These are phyloP conservation scores for Neckera pumila DNA, from an alignment of 225 moss, liverwort and hornwort species.

Conservation along the genomic window DNA sequence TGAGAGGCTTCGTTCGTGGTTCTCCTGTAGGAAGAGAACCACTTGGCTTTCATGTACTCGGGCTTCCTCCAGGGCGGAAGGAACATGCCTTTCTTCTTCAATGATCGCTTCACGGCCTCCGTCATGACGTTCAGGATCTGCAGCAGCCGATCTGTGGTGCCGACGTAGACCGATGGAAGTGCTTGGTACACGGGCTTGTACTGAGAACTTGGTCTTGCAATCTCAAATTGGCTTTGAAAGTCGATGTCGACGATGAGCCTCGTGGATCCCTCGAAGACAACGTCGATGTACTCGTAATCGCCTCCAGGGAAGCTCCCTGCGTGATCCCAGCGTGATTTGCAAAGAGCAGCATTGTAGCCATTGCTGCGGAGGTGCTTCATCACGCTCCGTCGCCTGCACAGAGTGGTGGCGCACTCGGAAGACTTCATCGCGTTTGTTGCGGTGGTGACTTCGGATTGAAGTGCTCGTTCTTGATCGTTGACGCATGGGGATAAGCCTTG, in stretches of 20 bases:
- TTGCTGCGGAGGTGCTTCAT: slow-evolving; percentile 47
- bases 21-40: slow-evolving; percentile 71
- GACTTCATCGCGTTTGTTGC: slow-evolving; percentile 15
- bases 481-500: slow-evolving; percentile 33
- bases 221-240: slow-evolving; percentile 77
- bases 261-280: slow-evolving; percentile 16
- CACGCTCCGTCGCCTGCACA: slow-evolving; percentile 39
- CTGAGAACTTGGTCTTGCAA: slow-evolving; percentile 58
- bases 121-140: slow-evolving; percentile 68
- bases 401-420: background rate
- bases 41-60: slow-evolving; percentile 78
- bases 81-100: slow-evolving; percentile 78
- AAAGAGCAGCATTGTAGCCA: slow-evolving; percentile 83
- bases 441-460: slow-evolving; percentile 26
- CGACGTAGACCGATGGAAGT: slow-evolving; percentile 52
- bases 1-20: slow-evolving; percentile 49
- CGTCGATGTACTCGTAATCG: slow-evolving; percentile 87
- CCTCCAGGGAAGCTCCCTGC: slow-evolving; percentile 80
- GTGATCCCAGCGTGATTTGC: slow-evolving; percentile 91
- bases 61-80: slow-evolving; percentile 91
- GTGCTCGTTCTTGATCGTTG: slow-evolving; percentile 18
- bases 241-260: slow-evolving; percentile 66
- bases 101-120: slow-evolving; percentile 64
- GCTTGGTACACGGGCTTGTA: slow-evolving; percentile 48
- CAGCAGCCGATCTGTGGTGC: slow-evolving; percentile 53